These are phyloP conservation scores for Amoebophrya sp. DNA, from an alignment of 169 alveolate genomes.

Conservation along the genomic window DNA sequence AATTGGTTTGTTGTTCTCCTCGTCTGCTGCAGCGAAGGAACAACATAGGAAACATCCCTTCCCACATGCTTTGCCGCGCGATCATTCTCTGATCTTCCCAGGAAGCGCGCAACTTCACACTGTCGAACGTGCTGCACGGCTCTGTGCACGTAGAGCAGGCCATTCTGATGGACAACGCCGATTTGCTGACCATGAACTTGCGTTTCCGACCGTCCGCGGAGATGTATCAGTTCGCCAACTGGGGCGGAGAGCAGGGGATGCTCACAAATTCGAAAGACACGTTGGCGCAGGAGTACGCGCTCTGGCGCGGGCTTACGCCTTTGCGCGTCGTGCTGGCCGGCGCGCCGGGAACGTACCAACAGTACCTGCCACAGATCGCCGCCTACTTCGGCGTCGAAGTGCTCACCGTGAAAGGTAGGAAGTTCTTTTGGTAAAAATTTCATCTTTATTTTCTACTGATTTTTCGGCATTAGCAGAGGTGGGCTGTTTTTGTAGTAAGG, in stretches of 20 bases:
- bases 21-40: too few relatives aligned
- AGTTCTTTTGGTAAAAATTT: too few relatives aligned
- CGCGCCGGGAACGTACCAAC: not conserved
- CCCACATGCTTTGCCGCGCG: too few relatives aligned
- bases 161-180: not conserved
- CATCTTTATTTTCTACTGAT: not conserved
- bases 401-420: not conserved
- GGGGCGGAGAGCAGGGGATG: not conserved
- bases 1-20: too few relatives aligned
- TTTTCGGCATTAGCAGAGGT: not conserved
- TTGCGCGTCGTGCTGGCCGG: not conserved
- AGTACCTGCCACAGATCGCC: not conserved
- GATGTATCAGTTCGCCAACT: not conserved
- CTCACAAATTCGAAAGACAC: not conserved
- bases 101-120: too few relatives aligned
- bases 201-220: not conserved
- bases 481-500: too few relatives aligned
- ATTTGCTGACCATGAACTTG: not conserved
- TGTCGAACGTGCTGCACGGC: not conserved
- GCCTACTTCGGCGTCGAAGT: not conserved
- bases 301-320: not conserved
- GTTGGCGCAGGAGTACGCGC: not conserved
- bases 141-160: not conserved
- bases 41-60: too few relatives aligned
- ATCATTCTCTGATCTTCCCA: too few relatives aligned